phyloP scores from a whole-genome alignment of 495 filamentous ascomycete species.

The Trichoderma erinaceum region DNA sequence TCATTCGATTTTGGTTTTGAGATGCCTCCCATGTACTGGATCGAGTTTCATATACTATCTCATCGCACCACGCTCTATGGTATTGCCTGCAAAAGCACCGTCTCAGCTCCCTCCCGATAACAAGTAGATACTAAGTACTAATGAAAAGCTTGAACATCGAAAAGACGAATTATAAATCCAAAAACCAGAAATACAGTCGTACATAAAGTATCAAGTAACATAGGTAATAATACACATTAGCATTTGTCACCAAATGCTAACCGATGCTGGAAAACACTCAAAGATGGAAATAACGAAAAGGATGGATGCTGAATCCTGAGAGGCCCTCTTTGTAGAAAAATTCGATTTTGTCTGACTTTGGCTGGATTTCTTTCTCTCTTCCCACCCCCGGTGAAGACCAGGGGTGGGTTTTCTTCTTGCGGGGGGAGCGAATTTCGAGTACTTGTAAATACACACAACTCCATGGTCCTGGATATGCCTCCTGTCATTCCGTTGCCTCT shows the following conservation, averaged over 20 bases:
- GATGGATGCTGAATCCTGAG: neutral
- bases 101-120: too few relatives aligned
- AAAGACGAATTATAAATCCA: neutral
- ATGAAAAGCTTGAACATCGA: neutral
- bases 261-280: neutral
- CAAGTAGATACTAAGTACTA: too few relatives aligned
- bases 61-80: neutral
- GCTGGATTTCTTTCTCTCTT: neutral
- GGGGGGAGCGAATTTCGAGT: neutral
- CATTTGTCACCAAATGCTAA: neutral
- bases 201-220: neutral
- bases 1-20: too few relatives aligned
- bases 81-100: neutral
- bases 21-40: neutral
- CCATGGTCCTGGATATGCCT: neutral
- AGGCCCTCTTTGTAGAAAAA: neutral
- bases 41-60: neutral
- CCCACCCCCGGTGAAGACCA: too few relatives aligned
- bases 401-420: too few relatives aligned
- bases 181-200: neutral
- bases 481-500: neutral
- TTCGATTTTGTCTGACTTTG: constrained; percentile 4
- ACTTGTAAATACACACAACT: neutral
- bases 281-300: neutral
- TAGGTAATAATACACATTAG: neutral